These are phyloP conservation scores for Curvularia lunata DNA, from an alignment of 2,329 filamentous ascomycete genomes.

Conservation along the genomic window DNA sequence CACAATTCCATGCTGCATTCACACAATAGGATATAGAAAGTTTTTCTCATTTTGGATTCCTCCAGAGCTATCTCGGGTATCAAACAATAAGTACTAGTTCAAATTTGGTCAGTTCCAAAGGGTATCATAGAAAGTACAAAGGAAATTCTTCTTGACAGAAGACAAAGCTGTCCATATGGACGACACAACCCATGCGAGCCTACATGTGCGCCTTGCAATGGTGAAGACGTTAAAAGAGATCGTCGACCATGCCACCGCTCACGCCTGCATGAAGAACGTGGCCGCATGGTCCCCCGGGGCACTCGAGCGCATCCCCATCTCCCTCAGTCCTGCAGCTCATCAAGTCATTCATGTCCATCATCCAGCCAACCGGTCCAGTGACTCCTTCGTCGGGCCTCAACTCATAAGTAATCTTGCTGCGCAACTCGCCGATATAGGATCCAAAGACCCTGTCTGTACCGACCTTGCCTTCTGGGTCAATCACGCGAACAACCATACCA, in stretches of 20 bases:
- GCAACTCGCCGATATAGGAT: constrained; percentile 66
- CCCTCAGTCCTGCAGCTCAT: constrained; percentile 22
- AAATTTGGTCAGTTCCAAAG: not conserved
- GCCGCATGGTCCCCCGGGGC: constrained; percentile 23
- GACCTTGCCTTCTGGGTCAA: constrained; percentile 55
- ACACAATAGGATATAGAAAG: not conserved
- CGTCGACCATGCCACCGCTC: constrained; percentile 19
- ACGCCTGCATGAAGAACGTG: constrained; percentile 22
- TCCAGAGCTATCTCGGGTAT: not conserved
- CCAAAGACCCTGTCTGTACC: constrained; percentile 63
- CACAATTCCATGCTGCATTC: not conserved
- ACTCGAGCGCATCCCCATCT: constrained; percentile 1
- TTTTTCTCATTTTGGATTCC: not conserved
- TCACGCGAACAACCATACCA: constrained; percentile 65
- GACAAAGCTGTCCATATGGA: not conserved
- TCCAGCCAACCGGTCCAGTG: constrained; percentile 31
- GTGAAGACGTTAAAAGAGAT: constrained; percentile 25
- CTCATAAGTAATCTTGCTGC: constrained; percentile 66
- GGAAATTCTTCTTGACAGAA: not conserved
- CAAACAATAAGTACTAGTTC: not conserved
- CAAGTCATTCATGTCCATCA: constrained; percentile 35
- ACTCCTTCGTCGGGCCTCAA: constrained; percentile 60
- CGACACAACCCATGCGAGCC: not conserved
- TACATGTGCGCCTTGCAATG: not conserved
- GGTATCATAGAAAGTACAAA: constrained; percentile 2